A percentile compares a stretch with the other conserved stretches of the same genome.
These are phyloP conservation scores for Ganoderma multipileum DNA, from an alignment of 1,284 basidiomycete genomes.

Conservation along the genomic window DNA sequence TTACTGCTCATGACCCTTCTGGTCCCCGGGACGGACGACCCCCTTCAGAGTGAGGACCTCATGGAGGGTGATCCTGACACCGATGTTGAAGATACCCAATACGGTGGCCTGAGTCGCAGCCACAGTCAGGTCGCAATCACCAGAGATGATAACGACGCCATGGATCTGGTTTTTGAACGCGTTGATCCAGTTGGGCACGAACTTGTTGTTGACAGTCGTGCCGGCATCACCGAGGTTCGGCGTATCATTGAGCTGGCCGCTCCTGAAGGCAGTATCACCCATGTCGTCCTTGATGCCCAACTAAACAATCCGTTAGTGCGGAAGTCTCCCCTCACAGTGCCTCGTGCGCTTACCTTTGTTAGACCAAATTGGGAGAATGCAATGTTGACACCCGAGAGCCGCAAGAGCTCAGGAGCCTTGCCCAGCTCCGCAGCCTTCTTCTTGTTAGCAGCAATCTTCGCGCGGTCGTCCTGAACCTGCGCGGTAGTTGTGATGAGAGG, in stretches of 20 bases:
- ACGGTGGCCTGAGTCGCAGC: conserved; percentile 21
- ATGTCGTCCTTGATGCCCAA: conserved; percentile 45
- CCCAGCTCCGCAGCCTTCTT: conserved; percentile 25
- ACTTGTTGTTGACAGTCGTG: conserved; percentile 30
- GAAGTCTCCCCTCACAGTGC: not conserved
- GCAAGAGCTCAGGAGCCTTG: conserved; percentile 23
- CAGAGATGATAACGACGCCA: conserved; percentile 46
- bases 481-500: conserved; percentile 43
- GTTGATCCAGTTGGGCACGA: conserved; percentile 41
- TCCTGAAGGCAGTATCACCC: conserved; percentile 39
- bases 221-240: conserved; percentile 33
- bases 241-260: conserved; percentile 43
- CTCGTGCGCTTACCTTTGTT: conserved; percentile 20
- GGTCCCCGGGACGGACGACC: conserved; percentile 41
- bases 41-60: conserved; percentile 41
- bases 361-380: conserved; percentile 44
- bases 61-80: conserved; percentile 37
- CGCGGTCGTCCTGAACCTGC: conserved; percentile 25
- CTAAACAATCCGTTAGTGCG: conserved; percentile 5
- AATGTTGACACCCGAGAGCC: conserved; percentile 40
- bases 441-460: conserved; percentile 31
- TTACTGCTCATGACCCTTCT: conserved; percentile 46
- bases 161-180: conserved; percentile 45
- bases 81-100: conserved; percentile 25
- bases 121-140: conserved; percentile 37